These are phyloP conservation scores for Eragrostis tef DNA, from an alignment of 202 grass and related monocot species.

Conservation along the genomic window DNA sequence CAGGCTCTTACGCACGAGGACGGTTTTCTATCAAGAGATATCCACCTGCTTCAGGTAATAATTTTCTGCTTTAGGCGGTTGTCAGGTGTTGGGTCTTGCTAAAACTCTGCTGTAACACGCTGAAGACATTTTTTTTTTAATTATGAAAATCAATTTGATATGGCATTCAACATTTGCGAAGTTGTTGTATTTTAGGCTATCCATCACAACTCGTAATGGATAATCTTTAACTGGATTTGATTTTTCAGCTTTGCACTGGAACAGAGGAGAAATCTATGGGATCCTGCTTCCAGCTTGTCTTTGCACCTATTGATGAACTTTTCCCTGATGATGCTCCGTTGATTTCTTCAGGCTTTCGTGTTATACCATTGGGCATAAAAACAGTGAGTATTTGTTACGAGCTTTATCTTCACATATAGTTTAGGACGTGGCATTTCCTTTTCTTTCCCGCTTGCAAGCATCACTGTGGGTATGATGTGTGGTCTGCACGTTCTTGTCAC, in stretches of 20 bases:
- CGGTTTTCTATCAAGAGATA: constrained; percentile 77
- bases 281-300: constrained; percentile 98
- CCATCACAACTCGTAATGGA: constrained; percentile 17
- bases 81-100: neutral
- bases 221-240: constrained; percentile 38
- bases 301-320: constrained; percentile 90
- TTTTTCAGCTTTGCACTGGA: constrained; percentile 91
- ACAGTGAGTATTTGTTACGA: constrained; percentile 58
- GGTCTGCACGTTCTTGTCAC: neutral
- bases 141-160: neutral
- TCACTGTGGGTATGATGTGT: neutral
- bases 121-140: neutral
- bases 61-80: neutral
- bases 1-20: constrained; percentile 73
- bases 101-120: neutral
- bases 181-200: neutral
- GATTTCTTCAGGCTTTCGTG: constrained; percentile 90
- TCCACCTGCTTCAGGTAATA: constrained; percentile 94
- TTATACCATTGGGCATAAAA: constrained; percentile 89
- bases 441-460: neutral
- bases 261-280: constrained; percentile 96
- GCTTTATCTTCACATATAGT: constrained; percentile 11
- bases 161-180: neutral
- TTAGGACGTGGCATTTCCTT: constrained; percentile 21
- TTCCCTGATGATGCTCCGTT: constrained; percentile 95